phyloP scores from a whole-genome alignment of 805 yeast species.

The Wickerhamiella allomyrinae region DNA sequence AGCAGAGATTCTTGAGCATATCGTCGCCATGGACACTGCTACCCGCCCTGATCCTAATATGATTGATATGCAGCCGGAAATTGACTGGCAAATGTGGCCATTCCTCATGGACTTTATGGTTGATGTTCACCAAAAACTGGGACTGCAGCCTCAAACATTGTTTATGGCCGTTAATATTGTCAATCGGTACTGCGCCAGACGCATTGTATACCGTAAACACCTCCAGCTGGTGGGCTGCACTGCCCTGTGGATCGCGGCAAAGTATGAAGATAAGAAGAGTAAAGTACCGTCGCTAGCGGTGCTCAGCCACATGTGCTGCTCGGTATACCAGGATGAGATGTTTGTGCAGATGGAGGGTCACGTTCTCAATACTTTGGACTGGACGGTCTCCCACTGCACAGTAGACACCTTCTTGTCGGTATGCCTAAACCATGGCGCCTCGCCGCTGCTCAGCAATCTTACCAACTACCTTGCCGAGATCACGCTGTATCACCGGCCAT shows the following conservation, averaged over 20 bases:
- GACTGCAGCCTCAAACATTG: conserved; percentile 53
- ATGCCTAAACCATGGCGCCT: conserved; percentile 15
- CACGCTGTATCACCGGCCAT: conserved; percentile 24
- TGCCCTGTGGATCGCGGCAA: conserved; percentile 80
- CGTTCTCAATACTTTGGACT: conserved; percentile 50
- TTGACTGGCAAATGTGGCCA: conserved; percentile 54
- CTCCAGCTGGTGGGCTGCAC: conserved; percentile 82
- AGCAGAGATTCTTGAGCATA: conserved; percentile 25
- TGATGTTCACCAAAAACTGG: conserved; percentile 45
- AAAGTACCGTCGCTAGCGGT: conserved; percentile 60
- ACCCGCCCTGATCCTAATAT: conserved; percentile 42
- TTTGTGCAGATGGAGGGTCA: conserved; percentile 64
- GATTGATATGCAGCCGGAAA: conserved; percentile 76
- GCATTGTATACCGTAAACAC: conserved; percentile 72
- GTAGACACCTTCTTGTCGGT: conserved; percentile 29
- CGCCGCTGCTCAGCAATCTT: conserved; percentile 19
- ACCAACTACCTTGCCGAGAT: conserved; percentile 25
- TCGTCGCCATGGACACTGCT: conserved; percentile 22
- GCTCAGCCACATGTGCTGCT: conserved; percentile 54
- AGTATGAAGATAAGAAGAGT: conserved; percentile 58
- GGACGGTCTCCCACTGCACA: conserved; percentile 52
- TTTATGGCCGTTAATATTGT: conserved; percentile 58
- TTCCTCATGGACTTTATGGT: conserved; percentile 62
- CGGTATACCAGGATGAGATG: conserved; percentile 42
- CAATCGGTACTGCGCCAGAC: conserved; percentile 77